These are phyloP conservation scores for Talaromyces marneffei DNA, from an alignment of 2,329 filamentous ascomycete species.

Conservation along the genomic window DNA sequence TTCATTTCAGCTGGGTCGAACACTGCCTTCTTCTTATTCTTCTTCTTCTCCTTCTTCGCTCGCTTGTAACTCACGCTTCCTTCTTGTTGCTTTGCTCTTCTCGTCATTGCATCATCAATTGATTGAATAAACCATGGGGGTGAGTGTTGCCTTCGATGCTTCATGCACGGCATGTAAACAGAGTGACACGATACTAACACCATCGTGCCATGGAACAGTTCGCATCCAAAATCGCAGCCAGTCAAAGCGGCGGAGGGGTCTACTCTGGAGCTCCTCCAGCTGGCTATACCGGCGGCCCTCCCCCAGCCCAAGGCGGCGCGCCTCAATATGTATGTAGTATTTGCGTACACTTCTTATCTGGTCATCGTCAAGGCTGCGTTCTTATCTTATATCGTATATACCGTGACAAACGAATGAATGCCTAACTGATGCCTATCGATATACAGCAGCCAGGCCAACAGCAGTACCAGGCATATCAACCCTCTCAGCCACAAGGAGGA, in stretches of 20 bases:
- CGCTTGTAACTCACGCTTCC: neutral
- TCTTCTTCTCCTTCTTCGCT: neutral
- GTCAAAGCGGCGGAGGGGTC: slow-evolving; percentile 26
- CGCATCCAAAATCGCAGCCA: slow-evolving; percentile 36
- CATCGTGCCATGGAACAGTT: slow-evolving; percentile 23
- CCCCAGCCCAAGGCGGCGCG: slow-evolving; percentile 26
- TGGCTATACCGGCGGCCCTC: slow-evolving; percentile 36
- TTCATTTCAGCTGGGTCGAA: no score
- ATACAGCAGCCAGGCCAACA: slow-evolving; percentile 19
- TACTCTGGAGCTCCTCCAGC: slow-evolving; percentile 32
- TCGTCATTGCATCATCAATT: no score
- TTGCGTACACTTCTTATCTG: no score
- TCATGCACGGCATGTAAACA: neutral
- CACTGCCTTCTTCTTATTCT: no score
- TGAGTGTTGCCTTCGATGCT: neutral
- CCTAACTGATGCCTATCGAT: neutral
- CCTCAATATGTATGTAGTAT: slow-evolving; percentile 51
- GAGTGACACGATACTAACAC: neutral
- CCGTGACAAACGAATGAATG: neutral
- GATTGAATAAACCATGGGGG: neutral
- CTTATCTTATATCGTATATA: neutral
- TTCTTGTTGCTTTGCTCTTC: neutral
- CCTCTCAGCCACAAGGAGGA: slow-evolving; percentile 22
- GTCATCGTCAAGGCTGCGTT: neutral
- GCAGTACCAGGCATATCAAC: slow-evolving; percentile 52